Conservation (phyloP, 2,329 filamentous ascomycete genomes). For the Eutypella sp. region DNA sequence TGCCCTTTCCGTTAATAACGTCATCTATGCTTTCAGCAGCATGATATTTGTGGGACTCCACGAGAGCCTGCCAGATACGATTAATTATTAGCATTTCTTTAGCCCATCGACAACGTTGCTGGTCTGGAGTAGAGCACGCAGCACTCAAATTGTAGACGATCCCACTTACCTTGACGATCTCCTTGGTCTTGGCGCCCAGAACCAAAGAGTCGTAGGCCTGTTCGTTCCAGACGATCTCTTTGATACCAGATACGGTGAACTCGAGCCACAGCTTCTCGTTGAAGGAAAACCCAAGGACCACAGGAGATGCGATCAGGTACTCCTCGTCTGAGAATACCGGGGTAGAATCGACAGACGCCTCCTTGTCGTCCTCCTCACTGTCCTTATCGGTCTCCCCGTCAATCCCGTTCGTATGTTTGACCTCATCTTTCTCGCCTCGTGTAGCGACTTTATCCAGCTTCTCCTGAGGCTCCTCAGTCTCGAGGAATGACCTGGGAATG, state of each 20-base stretch:
- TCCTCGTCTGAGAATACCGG: slow-evolving; percentile 74
- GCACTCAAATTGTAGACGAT: not conserved
- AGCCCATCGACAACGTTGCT: no score
- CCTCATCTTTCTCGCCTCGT: slow-evolving; percentile 20
- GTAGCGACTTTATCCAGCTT: slow-evolving; percentile 50
- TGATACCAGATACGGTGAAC: slow-evolving; percentile 73
- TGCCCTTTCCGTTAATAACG: slow-evolving; percentile 78
- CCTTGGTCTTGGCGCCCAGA: slow-evolving; percentile 55
- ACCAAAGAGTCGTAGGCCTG: slow-evolving; percentile 79
- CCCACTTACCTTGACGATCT: slow-evolving; percentile 55
- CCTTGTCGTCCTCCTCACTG: slow-evolving; percentile 18
- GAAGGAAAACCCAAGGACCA: slow-evolving; percentile 83
- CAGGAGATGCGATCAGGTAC: slow-evolving; percentile 75
- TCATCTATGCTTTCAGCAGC: slow-evolving; percentile 78
- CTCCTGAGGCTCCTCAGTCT: slow-evolving; percentile 36
- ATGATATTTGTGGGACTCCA: slow-evolving; percentile 79
- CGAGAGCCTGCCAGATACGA: slow-evolving; percentile 52
- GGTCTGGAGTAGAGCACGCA: no score
- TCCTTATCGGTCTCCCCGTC: slow-evolving; percentile 13
- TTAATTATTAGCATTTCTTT: slow-evolving; percentile 1
- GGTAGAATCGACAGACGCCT: slow-evolving; percentile 24
- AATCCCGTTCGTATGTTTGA: no score
- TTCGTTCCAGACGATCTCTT: slow-evolving; percentile 80
- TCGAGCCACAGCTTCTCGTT: slow-evolving; percentile 88
- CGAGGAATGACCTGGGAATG: slow-evolving; percentile 30